phyloP scores from a whole-genome alignment of 208 protist genomes.

The Naegleria gruberi region DNA sequence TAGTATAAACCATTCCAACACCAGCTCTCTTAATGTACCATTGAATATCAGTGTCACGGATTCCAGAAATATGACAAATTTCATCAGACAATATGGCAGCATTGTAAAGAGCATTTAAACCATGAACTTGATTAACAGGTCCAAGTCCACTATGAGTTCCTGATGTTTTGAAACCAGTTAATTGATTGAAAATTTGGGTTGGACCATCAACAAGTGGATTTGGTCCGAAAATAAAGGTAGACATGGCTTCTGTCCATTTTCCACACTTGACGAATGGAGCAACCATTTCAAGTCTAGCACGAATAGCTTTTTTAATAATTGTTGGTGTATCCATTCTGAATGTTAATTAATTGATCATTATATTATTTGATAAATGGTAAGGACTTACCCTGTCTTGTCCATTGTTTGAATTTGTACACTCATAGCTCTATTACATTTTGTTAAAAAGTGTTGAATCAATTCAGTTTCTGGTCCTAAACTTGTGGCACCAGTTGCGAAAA shows the following conservation, averaged over 20 bases:
- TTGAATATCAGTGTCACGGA: conserved; percentile 4
- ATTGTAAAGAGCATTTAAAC: background rate
- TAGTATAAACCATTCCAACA: background rate
- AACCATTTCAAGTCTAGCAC: background rate
- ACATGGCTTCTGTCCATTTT: conserved; percentile 15
- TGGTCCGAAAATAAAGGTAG: background rate
- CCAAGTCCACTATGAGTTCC: background rate
- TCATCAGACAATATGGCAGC: background rate
- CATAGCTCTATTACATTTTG: background rate
- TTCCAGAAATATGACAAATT: background rate
- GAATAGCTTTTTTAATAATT: background rate
- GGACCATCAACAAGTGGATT: background rate
- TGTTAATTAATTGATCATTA: background rate
- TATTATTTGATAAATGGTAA: background rate
- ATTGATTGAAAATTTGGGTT: background rate
- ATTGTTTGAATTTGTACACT: background rate
- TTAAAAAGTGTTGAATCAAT: conserved; percentile 14
- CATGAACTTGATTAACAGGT: background rate
- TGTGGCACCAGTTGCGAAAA: background rate
- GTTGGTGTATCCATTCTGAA: background rate
- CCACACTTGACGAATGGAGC: background rate
- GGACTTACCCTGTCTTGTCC: conserved; percentile 9
- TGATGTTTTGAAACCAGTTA: background rate
- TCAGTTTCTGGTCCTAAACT: background rate
- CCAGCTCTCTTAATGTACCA: conserved; percentile 19